Evolutionary conservation across 2,329 filamentous ascomycete genomes (phyloP), one percentile per base, ranked within the genome.

Genomic region (Sodiomyces alkalinus): DNA sequence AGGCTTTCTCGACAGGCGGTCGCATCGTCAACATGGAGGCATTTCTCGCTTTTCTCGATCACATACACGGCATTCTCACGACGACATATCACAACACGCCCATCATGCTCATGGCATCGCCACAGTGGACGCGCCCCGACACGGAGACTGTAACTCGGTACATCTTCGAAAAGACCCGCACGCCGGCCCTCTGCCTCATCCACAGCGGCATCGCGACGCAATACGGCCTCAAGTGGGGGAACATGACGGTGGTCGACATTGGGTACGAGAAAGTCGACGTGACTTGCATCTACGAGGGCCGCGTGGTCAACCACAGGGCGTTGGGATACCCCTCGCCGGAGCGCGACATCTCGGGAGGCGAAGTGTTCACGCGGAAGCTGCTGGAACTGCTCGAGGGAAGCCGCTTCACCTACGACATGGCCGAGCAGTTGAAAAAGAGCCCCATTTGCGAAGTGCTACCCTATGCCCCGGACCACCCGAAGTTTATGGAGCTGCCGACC

Each of bases 161-260:
- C 60, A 73, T 96, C 39, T 98, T 98, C 45, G 90, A 98, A 55
- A 92, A 90, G 55, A 93, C 92, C 48, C 90, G 87, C 58, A 90
- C 83, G 0, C 90, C 90, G 0, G 85, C 82, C 0, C 79, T 98
- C 28, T 86, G 80, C 42, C 66, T 96, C 37, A 78, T 98, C 59
- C 81, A 96, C 53, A 79, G 83, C 41, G 86, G 82, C 3, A 58
- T 92, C 26, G 86, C 90, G 16, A 80, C 83, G 1, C 77, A 90
- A 32, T 96, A 92, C 46, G 86, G 83, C 8, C 67, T 85, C 17
- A 72, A 70, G 48, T 67, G 64, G 59, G 66, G 75, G 18, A 83
- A 72, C 41, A 77, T 90, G 44, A 90, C 83, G 0, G 71, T 98
- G 13, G 66, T 98, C 15, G 90, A 98, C 49, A 79, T 98, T 34